Evolutionary conservation across 495 filamentous ascomycete species (phyloP).

Genomic region (Hypoxylon lenormandii): DNA sequence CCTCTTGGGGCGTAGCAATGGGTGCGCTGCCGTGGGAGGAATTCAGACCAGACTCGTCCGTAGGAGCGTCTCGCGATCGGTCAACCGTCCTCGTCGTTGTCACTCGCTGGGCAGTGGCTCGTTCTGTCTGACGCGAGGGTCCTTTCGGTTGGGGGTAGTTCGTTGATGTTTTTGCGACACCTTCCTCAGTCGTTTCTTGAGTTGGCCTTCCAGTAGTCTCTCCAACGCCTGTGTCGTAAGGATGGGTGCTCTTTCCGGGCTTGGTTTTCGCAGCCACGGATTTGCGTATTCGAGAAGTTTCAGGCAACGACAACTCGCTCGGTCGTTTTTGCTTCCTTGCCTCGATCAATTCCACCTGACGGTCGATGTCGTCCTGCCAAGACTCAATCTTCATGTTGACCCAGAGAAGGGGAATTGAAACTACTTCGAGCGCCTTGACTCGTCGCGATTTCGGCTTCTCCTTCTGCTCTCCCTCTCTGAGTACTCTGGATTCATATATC

Average conservation of each 20-base stretch:
- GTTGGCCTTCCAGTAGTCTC: not conserved
- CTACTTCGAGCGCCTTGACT: slow-evolving; percentile 32
- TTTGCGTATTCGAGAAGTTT: not conserved
- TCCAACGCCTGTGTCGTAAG: slow-evolving; percentile 46
- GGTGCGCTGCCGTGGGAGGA: slow-evolving; percentile 6
- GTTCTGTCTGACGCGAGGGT: slow-evolving; percentile 1
- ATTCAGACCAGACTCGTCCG: slow-evolving; percentile 16
- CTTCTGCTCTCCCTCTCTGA: not conserved
- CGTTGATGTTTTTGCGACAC: not conserved
- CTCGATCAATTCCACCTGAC: slow-evolving; percentile 31
- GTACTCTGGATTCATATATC: slow-evolving; percentile 35
- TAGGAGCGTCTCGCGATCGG: slow-evolving; percentile 13
- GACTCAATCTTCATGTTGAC: slow-evolving; percentile 42
- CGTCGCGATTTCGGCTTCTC: slow-evolving; percentile 29
- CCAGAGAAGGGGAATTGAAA: slow-evolving; percentile 32
- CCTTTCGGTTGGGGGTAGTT: not conserved
- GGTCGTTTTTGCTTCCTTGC: slow-evolving; percentile 26
- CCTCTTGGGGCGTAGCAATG: slow-evolving; percentile 2
- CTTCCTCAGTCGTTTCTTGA: not conserved
- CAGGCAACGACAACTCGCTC: slow-evolving; percentile 15
- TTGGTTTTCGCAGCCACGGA: slow-evolving; percentile 1
- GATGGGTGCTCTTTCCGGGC: slow-evolving; percentile 44
- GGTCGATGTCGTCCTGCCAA: slow-evolving; percentile 42
- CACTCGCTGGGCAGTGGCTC: not conserved
- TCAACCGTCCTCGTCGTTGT: not conserved